Base-by-base conservation (phyloP, 495 filamentous ascomycete genomes). In the Clohesyomyces aquaticus region DNA sequence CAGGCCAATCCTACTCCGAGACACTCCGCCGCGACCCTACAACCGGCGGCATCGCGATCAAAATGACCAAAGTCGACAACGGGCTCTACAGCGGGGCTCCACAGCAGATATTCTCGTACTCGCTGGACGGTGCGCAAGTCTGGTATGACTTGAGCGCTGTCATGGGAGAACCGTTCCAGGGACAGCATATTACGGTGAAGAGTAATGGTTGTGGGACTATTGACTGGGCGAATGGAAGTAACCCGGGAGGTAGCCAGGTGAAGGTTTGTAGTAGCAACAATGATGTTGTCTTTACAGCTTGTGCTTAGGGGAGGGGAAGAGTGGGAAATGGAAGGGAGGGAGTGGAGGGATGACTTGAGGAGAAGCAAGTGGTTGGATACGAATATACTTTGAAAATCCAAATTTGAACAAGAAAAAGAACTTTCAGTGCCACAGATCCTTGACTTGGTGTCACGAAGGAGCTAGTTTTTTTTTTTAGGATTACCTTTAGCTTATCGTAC, bases 61-160 rank as follows among this genome's bases (percentile, higher is more conserved):
- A 86, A 73, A 78, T 86, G 64, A 83, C 83, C 47, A 74, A 59
- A 38, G 63, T 60, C 11, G 41, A 75, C 56, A 74, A 85, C 66
- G 83, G 83, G 8, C 72, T 86, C 45, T 84, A 79, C 73, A 57
- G n/a, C 56, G 81, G 80, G 51, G 78, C 77, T 41, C 74, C 82
- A 1, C 75, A 84, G 73, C 79, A 79, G 50, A 77, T 77, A 72
- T 84, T 79, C 65, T 79, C 82, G 6, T 85, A 84, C 69, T 78
- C 77, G 50, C 75, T 86, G 27, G 79, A 82, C 52, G 76, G 76
- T 51, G 69, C 35, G 59, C 70, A 71, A 16, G 66, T 85, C 48
- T 86, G 78, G 79, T 86, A 85, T 61, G 83, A 85, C 56, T 71
- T 86, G 55, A 79, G 74, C 47, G 75, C 78, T 61, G 81, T 85